Base-by-base conservation (phyloP, 176 grass and related monocot genomes). In the Dactylis glomerata region DNA sequence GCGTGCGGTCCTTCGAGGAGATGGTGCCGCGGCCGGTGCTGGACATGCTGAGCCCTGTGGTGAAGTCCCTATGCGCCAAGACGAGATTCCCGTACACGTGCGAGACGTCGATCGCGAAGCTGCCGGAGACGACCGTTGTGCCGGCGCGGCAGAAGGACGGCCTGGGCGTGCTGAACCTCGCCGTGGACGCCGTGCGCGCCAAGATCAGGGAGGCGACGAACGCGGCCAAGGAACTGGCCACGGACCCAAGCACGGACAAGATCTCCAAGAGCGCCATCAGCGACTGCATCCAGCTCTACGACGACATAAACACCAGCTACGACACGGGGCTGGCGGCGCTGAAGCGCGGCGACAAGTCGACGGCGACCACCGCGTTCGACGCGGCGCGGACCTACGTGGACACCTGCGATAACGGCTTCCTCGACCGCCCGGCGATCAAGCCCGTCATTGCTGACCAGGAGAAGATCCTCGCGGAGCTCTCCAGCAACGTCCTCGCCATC, bases 401-500 rank as follows among this genome's bases (percentile, higher is more conserved):
- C 44, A 89, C 86, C 13, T 96, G 93, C 74, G 84, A 93, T 1
- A 36, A 91, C 0, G 93, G 88, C 0, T 96, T 93, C 83, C 1
- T 70, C 24, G 93, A 96, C n/a, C 45, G 66, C 10, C 7, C n/a
- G 0, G 14, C 7, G 27, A 76, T 81, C 38, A 77, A 71, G 73
- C 55, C 59, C 2, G 31, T 83, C 4, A 52, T 96, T 72, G 64
- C 11, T 8, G 73, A 23, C 49, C 33, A 85, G 19, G 86, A 96
- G 71, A 22, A 79, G 10, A 1, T 22, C 16, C 93, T 96, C 45
- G 8, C 27, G 15, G 80, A 93, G 56, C 59, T 96, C 8, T 30
- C 33, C 57, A 90, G 83, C 80, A 93, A 91, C 61, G 83, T 87
- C 64, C 49, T 96, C 47, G 81, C 88, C 82, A 83, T 95, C 6